Evolutionary conservation across 768 basidiomycete genomes (phyloP), one percentile per base, ranked within the genome.

Genomic region (Fistulinella prunicolor): DNA sequence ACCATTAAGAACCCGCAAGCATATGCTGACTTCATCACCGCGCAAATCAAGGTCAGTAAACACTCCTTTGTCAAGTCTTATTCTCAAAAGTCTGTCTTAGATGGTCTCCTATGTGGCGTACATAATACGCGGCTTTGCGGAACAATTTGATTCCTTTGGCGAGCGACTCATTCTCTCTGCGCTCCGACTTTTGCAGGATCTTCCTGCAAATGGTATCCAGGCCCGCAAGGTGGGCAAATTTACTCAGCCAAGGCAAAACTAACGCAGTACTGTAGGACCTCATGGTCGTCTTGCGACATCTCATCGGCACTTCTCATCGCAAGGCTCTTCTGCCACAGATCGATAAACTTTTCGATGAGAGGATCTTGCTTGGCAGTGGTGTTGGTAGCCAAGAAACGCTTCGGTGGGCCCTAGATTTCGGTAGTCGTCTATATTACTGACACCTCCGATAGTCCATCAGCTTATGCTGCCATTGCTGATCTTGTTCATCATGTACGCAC

Each of bases 71-170:
- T 30, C 19, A 9, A 8, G n/a, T 22, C 38, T 23, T 37, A 38
- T 42, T 42, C 44, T 49, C 56, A 51, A 4, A 28, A 44, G 43
- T 46, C 26, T 26, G 9, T 28, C 30, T 19, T 56, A 94, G 92
- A 86, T 93, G 66, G 79, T 97, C 58, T 94, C 93, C 2, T 94
- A 90, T 62, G 73, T 97, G 34, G 90, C 93, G 1, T 96, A 92
- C 71, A 82, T 94, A 19, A 81, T 94, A 56, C 80, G 94, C 64
- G 73, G 83, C 60, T 70, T 75, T 38, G 68, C 69, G n/a, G 76
- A 78, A 32, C 80, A 85, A 41, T 78, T 83, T 47, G 82, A 88
- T 35, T 72, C 80, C 3, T 89, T 92, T 57, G 84, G 86, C 9
- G 89, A 95, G 62, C 81, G 78, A 5, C 78, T 98, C 21, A 84